Evolutionary conservation across 306 rosid species (phyloP).

Genomic region (Psophocarpus tetragonolobus): DNA sequence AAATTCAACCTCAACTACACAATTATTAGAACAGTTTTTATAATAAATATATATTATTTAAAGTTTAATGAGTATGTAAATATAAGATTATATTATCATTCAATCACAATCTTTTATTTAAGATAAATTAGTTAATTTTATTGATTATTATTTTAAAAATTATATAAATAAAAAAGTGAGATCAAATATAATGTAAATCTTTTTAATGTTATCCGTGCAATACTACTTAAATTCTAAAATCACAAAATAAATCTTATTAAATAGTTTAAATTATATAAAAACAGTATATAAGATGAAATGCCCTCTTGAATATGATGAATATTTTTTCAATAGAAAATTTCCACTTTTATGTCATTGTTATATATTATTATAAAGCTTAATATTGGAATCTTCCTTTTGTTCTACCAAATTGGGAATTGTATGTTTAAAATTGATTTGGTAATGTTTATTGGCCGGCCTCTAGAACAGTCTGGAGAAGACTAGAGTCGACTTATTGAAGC

Average conservation of each 20-base stretch:
- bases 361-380: not conserved
- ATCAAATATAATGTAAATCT: too few species aligned
- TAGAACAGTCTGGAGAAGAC: not conserved
- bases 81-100: too few species aligned
- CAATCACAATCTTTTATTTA: too few species aligned
- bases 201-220: too few species aligned
- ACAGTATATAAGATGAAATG: not conserved
- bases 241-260: not conserved
- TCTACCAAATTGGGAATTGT: not conserved
- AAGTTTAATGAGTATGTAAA: too few species aligned
- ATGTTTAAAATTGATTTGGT: not conserved
- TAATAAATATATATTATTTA: too few species aligned
- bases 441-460: conserved; percentile 33
- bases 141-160: too few species aligned
- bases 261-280: not conserved
- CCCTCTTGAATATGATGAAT: not conserved
- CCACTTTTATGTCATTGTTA: not conserved
- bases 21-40: not conserved
- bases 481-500: not conserved
- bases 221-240: too few species aligned
- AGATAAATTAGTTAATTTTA: too few species aligned
- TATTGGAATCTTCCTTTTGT: conserved; percentile 9
- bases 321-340: not conserved
- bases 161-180: too few species aligned
- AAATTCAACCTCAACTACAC: not conserved